Conservation (phyloP, 2,329 filamentous ascomycete genomes). For the Sporothrix variecibatus region DNA sequence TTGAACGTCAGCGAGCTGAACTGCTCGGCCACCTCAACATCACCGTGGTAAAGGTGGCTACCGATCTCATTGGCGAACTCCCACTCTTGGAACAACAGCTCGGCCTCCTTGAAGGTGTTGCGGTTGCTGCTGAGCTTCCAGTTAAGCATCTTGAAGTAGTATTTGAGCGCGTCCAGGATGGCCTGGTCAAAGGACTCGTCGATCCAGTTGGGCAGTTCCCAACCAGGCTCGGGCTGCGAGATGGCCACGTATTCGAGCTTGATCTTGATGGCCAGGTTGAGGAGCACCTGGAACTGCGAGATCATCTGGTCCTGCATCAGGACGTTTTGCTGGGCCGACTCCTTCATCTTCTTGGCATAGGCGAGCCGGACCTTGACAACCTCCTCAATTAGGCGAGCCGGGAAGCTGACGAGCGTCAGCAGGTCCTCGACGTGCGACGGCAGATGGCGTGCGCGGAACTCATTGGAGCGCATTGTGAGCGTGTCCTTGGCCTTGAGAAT, state of each 20-base stretch:
- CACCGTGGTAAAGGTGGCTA: constrained; percentile 84
- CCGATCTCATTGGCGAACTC: constrained; percentile 95
- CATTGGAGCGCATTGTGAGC: constrained; percentile 79
- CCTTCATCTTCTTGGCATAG: constrained; percentile 94
- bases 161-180: constrained; percentile 88
- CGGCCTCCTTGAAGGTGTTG: constrained; percentile 98
- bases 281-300: constrained; percentile 87
- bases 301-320: constrained; percentile 99
- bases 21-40: constrained; percentile 96
- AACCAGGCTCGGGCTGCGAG: constrained; percentile 83
- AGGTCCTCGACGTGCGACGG: constrained; percentile 97
- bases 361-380: constrained; percentile 90
- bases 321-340: constrained; percentile 85
- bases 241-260: constrained; percentile 86
- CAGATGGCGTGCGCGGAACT: constrained; percentile 84
- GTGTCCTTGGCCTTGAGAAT: constrained; percentile 94
- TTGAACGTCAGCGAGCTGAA: constrained; percentile 94
- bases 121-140: constrained; percentile 98
- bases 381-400: constrained; percentile 91
- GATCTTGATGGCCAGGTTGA: constrained; percentile 88
- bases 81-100: constrained; percentile 97
- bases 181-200: constrained; percentile 94
- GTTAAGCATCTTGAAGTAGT: constrained; percentile 98
- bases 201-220: constrained; percentile 94
- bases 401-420: constrained; percentile 94